Base-by-base conservation (phyloP, 352 stramenopile species). In the Aphanomyces astaci region DNA sequence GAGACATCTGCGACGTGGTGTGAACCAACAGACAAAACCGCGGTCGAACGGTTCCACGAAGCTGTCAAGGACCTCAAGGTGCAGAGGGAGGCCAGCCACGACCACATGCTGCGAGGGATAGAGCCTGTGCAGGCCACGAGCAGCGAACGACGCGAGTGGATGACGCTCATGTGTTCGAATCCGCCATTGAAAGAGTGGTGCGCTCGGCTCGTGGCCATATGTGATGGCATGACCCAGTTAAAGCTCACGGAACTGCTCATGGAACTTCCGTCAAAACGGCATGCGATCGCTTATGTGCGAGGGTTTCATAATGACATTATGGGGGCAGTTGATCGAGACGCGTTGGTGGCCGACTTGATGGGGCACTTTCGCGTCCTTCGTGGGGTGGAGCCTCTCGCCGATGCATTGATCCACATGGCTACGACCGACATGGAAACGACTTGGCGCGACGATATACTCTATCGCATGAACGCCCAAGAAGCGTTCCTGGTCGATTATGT, bases 221-320 rank as follows among this genome's bases (percentile, higher is more conserved):
- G 83, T 51, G 84, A 78, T 0, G 86, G 86, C 0, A 87, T 96
- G 80, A 96, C 90, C 0, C 73, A 84, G 13, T 86, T 97, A 27
- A 97, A 97, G 68, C 53, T 92, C 59, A 64, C 71, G 1, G 90
- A 97, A 63, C 74, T 98, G 43, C 77, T 97, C 2, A 77, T 94
- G 31, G 92, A 98, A 73, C 67, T 98, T 3, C 92, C 92, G 0
- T 95, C 89, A 0, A 98, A 98, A 68, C 88, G 86, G 2, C 87
- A 97, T 32, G 81, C 97, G 31, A 88, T 95, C 27, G 76, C 76
- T 22, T 97, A 97, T 36, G 73, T 79, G 0, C 67, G 55, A 3
- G 60, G 60, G 3, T 94, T 94, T 59, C 75, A 79, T 22, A 73
- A 73, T 0, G 69, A n/a, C n/a, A n/a, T 70, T 27, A 78, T 90